A percentile compares a stretch with the other conserved stretches of the same genome.
These are phyloP conservation scores for Acorus gramineus DNA, from an alignment of 106 monocot genomes.

Conservation along the genomic window DNA sequence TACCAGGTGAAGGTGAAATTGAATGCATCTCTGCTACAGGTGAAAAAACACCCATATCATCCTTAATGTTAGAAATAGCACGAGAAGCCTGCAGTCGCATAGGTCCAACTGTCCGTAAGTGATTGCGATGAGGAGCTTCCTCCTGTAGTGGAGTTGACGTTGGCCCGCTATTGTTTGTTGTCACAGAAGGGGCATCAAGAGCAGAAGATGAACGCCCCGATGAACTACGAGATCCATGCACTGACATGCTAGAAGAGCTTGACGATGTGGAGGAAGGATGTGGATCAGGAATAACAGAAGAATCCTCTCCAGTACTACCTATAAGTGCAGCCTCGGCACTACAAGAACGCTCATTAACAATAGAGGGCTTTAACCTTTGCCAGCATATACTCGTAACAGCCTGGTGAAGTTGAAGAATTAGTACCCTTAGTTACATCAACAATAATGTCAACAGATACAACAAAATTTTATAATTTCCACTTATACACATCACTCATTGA, in stretches of 20 bases:
- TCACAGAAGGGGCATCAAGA: background rate
- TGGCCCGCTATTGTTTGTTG: constrained; percentile 24
- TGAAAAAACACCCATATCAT: constrained; percentile 99
- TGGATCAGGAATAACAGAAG: constrained; percentile 95
- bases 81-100: constrained; percentile 62
- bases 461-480: too few relatives aligned
- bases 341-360: constrained; percentile 69
- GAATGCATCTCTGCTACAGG: constrained; percentile 97
- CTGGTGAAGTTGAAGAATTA: constrained; percentile 30
- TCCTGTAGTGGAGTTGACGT: constrained; percentile 22
- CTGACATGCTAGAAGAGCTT: constrained; percentile 22
- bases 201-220: background rate
- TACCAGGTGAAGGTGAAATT: constrained; percentile 73
- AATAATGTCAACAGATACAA: background rate
- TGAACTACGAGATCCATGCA: constrained; percentile 33
- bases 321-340: constrained; percentile 76
- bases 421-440: background rate
- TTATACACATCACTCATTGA: too few relatives aligned
- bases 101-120: constrained; percentile 37
- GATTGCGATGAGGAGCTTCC: constrained; percentile 53
- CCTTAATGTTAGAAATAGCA: constrained; percentile 46
- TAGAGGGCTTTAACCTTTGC: constrained; percentile 83
- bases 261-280: constrained; percentile 44
- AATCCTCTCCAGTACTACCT: constrained; percentile 75
- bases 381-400: constrained; percentile 83